Percentiles rank a stretch among this genome's conserved stretches.
Conservation (phyloP, 2,329 filamentous ascomycete genomes). For the Scorias spongiosa region DNA sequence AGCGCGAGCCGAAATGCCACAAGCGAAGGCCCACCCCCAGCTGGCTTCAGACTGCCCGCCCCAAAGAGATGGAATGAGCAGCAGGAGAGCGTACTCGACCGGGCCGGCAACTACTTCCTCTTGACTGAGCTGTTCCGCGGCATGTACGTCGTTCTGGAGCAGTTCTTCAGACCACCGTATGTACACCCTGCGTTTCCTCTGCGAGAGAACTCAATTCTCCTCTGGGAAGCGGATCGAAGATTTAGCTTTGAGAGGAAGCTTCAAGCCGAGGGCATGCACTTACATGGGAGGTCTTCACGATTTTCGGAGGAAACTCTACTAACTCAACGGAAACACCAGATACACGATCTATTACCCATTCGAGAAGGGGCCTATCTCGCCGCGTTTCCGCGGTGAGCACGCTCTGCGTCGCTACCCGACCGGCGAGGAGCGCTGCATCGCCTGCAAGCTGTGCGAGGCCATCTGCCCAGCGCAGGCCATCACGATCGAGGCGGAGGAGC, state of each 20-base stretch:
- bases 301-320: too few species aligned
- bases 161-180: conserved; percentile 96
- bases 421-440: conserved; percentile 96
- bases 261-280: too few species aligned
- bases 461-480: conserved; percentile 97
- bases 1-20: conserved; percentile 46
- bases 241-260: too few species aligned
- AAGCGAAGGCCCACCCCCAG: conserved; percentile 62
- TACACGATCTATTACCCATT: conserved; percentile 99
- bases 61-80: conserved; percentile 68
- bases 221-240: too few species aligned
- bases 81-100: conserved; percentile 62
- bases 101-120: conserved; percentile 84
- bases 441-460: conserved; percentile 98
- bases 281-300: too few species aligned
- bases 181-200: conserved; percentile 27
- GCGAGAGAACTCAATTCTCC: too few species aligned
- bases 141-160: conserved; percentile 96
- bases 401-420: conserved; percentile 91
- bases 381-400: conserved; percentile 95
- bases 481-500: conserved; percentile 97
- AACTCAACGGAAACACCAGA: conserved; percentile 30
- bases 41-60: conserved; percentile 62
- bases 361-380: conserved; percentile 96
- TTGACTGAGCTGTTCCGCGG: conserved; percentile 90